These are phyloP conservation scores for Phytophthora fragariae DNA, from an alignment of 352 stramenopile genomes.

Conservation along the genomic window DNA sequence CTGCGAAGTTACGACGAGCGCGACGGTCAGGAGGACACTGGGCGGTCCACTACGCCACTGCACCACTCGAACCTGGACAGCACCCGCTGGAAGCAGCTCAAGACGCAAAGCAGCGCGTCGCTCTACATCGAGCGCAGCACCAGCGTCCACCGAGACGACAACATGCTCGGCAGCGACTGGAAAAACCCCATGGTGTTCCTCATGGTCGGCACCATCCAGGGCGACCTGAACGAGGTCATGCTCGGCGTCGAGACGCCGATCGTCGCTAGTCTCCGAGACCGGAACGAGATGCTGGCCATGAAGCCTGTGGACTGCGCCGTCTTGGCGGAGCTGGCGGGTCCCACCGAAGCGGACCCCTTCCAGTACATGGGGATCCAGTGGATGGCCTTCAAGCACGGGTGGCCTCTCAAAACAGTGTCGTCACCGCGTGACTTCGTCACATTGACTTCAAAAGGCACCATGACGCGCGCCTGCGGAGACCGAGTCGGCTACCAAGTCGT, in stretches of 20 bases:
- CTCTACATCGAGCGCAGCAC: slow-evolving; percentile 40
- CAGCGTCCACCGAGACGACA: slow-evolving; percentile 28
- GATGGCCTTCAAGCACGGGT: slow-evolving; percentile 37
- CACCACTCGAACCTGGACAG: slow-evolving; percentile 36
- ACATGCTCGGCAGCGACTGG: slow-evolving; percentile 36
- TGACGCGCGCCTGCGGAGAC: slow-evolving; percentile 41
- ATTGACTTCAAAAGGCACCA: slow-evolving; percentile 38
- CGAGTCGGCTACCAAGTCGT: slow-evolving; percentile 54
- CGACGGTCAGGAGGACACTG: slow-evolving; percentile 26
- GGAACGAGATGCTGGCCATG: slow-evolving; percentile 34
- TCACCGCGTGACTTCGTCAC: slow-evolving; percentile 47
- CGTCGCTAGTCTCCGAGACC: slow-evolving; percentile 34
- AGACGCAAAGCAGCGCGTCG: slow-evolving; percentile 35
- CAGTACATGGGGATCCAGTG: slow-evolving; percentile 48
- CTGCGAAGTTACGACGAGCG: slow-evolving; percentile 43
- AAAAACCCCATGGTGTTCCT: slow-evolving; percentile 39
- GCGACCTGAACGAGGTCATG: slow-evolving; percentile 40
- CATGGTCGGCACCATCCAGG: slow-evolving; percentile 28
- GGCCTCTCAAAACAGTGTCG: slow-evolving; percentile 35
- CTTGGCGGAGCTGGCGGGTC: slow-evolving; percentile 41
- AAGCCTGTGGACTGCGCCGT: slow-evolving; percentile 34
- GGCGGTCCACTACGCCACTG: slow-evolving; percentile 3
- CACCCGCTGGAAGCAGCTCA: slow-evolving; percentile 43
- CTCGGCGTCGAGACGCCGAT: slow-evolving; percentile 38
- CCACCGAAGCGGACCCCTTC: slow-evolving; percentile 45